These are phyloP conservation scores for Coelastrella sp. DNA, from an alignment of 139 green algal species.

Conservation along the genomic window DNA sequence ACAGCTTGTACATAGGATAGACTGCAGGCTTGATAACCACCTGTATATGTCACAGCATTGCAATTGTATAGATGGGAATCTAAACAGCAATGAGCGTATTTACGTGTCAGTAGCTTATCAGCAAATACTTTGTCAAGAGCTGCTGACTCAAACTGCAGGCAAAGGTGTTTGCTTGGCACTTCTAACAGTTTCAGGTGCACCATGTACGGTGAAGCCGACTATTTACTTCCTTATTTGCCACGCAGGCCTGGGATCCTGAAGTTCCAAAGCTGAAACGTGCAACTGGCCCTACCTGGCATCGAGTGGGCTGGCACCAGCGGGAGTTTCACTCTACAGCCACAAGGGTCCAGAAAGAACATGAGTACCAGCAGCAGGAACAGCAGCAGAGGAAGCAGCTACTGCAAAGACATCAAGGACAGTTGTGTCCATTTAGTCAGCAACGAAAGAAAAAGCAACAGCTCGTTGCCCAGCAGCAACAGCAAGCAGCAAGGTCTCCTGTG, in stretches of 20 bases:
- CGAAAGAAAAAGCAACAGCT: not conserved
- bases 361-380: not conserved
- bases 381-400: not conserved
- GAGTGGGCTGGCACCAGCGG: not conserved
- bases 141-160: no score
- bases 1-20: no score
- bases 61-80: no score
- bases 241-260: conserved; percentile 3
- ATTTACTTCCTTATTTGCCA: no score
- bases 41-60: no score
- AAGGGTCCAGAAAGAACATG: conserved; percentile 2
- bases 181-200: no score
- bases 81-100: no score
- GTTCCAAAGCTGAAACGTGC: not conserved
- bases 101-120: no score
- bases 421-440: not conserved
- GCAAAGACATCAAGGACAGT: not conserved
- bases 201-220: no score
- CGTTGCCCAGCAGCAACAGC: not conserved
- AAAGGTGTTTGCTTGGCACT: no score
- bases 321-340: conserved; percentile 14
- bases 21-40: no score
- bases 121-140: no score
- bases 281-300: conserved; percentile 18
- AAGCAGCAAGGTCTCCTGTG: not conserved